phyloP scores from a whole-genome alignment of 2,329 filamentous ascomycete genomes.

The Fusarium sp. region DNA sequence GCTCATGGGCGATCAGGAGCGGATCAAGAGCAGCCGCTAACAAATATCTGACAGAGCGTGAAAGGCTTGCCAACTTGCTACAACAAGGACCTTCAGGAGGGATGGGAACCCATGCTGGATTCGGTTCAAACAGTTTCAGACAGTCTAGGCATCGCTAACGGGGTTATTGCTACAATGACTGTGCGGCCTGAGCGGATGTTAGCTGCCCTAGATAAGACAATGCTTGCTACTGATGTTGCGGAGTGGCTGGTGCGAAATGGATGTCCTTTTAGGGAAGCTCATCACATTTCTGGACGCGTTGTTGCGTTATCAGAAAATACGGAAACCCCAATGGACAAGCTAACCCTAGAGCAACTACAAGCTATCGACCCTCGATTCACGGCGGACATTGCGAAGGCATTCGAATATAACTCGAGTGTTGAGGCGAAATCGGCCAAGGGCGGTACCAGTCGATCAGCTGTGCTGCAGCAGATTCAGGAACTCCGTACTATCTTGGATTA shows the following conservation, averaged over 20 bases:
- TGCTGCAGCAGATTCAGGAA: slow-evolving; percentile 67
- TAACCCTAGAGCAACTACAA: slow-evolving; percentile 73
- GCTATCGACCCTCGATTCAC: slow-evolving; percentile 72
- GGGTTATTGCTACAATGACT: slow-evolving; percentile 73
- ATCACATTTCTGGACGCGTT: slow-evolving; percentile 76
- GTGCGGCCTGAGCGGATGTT: slow-evolving; percentile 75
- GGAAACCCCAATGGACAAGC: slow-evolving; percentile 71
- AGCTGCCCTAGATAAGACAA: slow-evolving; percentile 74
- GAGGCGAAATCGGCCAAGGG: slow-evolving; percentile 74
- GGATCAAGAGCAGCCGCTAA: slow-evolving; percentile 45
- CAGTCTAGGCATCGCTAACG: slow-evolving; percentile 77
- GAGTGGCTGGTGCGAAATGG: slow-evolving; percentile 70
- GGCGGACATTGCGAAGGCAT: slow-evolving; percentile 69
- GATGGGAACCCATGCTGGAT: slow-evolving; percentile 78
- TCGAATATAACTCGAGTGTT: slow-evolving; percentile 77
- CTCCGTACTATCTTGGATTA: slow-evolving; percentile 49
- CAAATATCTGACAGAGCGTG: slow-evolving; percentile 52
- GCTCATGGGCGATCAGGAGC: slow-evolving; percentile 38
- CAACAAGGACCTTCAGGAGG: slow-evolving; percentile 82
- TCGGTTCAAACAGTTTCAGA: slow-evolving; percentile 77
- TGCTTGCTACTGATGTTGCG: slow-evolving; percentile 75
- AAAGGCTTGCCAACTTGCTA: slow-evolving; percentile 75
- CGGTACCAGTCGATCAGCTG: slow-evolving; percentile 74
- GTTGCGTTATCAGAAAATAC: slow-evolving; percentile 74
- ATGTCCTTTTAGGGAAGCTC: slow-evolving; percentile 79